phyloP scores from a whole-genome alignment of 2,329 filamentous ascomycete genomes.

The Xylogone sp. region DNA sequence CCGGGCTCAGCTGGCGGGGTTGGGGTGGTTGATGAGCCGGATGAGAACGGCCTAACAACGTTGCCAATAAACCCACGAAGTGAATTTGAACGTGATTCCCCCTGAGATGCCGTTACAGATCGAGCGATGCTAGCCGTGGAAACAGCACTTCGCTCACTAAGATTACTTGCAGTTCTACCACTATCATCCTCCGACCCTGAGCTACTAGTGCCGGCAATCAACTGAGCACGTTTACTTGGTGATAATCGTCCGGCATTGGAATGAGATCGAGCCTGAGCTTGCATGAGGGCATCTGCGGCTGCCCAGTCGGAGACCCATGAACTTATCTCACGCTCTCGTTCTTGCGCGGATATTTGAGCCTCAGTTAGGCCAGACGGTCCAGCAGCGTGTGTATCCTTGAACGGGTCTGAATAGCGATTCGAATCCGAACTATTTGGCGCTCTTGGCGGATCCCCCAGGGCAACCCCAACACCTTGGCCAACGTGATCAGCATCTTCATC shows the following conservation, averaged over 20 bases:
- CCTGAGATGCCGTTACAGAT: slow-evolving; percentile 23
- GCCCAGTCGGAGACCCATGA: slow-evolving; percentile 34
- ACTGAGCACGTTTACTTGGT: slow-evolving; percentile 25
- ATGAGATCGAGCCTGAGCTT: slow-evolving; percentile 21
- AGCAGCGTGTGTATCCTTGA: slow-evolving; percentile 19
- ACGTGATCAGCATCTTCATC: slow-evolving; percentile 38
- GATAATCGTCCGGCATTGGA: slow-evolving; percentile 25
- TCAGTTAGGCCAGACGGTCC: slow-evolving; percentile 9
- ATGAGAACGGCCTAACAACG: slow-evolving; percentile 22
- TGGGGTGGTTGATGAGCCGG: slow-evolving; percentile 14
- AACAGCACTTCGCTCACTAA: slow-evolving; percentile 26
- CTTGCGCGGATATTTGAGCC: slow-evolving; percentile 19
- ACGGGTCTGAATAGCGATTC: slow-evolving; percentile 22
- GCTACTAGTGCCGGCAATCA: slow-evolving; percentile 17
- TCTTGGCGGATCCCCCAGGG: slow-evolving; percentile 12
- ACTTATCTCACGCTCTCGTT: slow-evolving; percentile 27
- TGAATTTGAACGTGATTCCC: slow-evolving; percentile 22
- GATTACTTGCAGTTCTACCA: slow-evolving; percentile 27
- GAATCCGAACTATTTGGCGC: slow-evolving; percentile 4
- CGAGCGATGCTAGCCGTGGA: slow-evolving; percentile 19
- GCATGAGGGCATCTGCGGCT: slow-evolving; percentile 26
- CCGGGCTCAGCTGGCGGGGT: slow-evolving; percentile 16
- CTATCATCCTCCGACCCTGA: slow-evolving; percentile 26
- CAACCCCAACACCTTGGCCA: slow-evolving; percentile 16
- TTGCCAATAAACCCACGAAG: slow-evolving; percentile 23